Evolutionary conservation across 129 eudicot species (phyloP).

Genomic region (Oenanthe sinensis): DNA sequence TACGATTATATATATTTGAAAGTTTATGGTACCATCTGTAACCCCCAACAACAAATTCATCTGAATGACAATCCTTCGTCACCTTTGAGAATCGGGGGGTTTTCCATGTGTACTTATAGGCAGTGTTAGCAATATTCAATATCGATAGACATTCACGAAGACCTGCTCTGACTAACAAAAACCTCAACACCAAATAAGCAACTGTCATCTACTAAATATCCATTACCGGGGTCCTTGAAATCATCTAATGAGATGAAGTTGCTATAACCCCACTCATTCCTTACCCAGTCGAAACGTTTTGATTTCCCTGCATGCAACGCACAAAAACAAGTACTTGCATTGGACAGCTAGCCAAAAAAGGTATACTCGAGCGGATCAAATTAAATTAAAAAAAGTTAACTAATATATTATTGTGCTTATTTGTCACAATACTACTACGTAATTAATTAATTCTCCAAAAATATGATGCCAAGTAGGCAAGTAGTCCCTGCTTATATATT

Average conservation of each 20-base stretch:
- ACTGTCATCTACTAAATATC: constrained; percentile 7
- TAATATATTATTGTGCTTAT: too few species aligned
- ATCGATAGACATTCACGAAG: not conserved
- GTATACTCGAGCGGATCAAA: not conserved
- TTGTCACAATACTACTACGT: too few species aligned
- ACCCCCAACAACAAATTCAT: not conserved
- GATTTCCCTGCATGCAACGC: not conserved
- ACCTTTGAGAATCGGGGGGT: not conserved
- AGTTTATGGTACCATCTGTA: not conserved
- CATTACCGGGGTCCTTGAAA: not conserved
- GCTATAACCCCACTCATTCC: not conserved
- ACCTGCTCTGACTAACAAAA: constrained; percentile 6
- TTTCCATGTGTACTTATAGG: not conserved
- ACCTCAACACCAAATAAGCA: constrained; percentile 14
- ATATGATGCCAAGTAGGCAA: too few species aligned
- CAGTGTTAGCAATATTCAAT: not conserved
- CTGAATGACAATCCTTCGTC: not conserved
- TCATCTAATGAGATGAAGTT: not conserved
- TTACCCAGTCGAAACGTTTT: constrained; percentile 5
- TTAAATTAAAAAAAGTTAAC: too few species aligned
- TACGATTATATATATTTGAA: not conserved
- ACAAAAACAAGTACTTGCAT: not conserved
- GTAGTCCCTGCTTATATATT: not conserved
- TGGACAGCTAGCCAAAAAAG: not conserved
- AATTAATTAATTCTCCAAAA: too few species aligned